Percentiles rank a stretch among this genome's conserved stretches.
These are phyloP conservation scores for Rhodotorula sp. DNA, from an alignment of 1,284 basidiomycete genomes.

Conservation along the genomic window DNA sequence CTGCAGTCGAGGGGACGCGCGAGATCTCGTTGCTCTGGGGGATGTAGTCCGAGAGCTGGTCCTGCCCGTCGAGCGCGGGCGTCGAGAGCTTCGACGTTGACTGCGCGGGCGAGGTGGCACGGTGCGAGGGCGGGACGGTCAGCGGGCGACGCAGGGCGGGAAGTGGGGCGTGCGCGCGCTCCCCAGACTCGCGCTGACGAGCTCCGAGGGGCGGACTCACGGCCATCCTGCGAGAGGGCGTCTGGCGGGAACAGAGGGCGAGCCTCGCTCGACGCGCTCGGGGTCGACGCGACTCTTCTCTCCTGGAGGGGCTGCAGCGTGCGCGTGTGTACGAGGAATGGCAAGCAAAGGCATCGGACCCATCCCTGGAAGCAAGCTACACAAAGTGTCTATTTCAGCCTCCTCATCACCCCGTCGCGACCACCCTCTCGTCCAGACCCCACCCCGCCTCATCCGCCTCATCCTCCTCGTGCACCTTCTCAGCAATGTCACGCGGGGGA, in stretches of 20 bases:
- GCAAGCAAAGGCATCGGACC: not conserved
- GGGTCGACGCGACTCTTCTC: not conserved
- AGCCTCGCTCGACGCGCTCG: not conserved
- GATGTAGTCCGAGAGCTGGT: constrained; percentile 41
- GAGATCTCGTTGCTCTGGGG: constrained; percentile 38
- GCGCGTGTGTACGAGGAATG: not conserved
- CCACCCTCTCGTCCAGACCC: not conserved
- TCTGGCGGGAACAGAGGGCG: not conserved
- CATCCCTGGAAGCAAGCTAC: not conserved
- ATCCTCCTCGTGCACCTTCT: not conserved
- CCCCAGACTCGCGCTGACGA: too few relatives aligned
- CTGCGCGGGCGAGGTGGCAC: not conserved
- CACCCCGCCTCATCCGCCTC: constrained; percentile 17
- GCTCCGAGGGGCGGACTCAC: not conserved
- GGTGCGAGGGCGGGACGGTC: not conserved
- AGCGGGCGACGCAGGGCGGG: not conserved
- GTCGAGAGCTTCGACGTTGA: constrained; percentile 13
- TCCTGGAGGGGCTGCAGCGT: too few relatives aligned
- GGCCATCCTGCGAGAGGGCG: constrained; percentile 3
- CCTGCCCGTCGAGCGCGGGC: constrained; percentile 2
- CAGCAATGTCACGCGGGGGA: not conserved
- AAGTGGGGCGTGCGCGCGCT: not conserved
- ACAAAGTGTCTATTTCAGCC: not conserved
- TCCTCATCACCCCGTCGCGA: not conserved
- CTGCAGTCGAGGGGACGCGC: constrained; percentile 30